These are phyloP conservation scores for Akanthomyces uredinophilus DNA, from an alignment of 2,329 filamentous ascomycete species.

Conservation along the genomic window DNA sequence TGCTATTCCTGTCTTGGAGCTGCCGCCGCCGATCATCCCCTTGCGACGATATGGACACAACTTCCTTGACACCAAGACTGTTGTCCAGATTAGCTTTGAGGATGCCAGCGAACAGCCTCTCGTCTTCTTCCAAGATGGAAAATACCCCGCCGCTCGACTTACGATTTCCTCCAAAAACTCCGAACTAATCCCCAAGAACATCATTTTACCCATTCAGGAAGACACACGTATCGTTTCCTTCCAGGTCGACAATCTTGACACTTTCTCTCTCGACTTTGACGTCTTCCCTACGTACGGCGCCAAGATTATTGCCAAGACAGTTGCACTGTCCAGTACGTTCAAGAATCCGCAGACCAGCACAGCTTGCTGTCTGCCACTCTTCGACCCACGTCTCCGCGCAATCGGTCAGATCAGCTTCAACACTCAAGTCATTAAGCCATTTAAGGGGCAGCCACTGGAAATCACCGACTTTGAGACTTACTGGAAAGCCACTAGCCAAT, in stretches of 20 bases:
- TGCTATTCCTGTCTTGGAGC: constrained; percentile 83
- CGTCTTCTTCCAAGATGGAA: constrained; percentile 93
- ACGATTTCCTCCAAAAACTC: constrained; percentile 96
- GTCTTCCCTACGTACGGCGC: constrained; percentile 97
- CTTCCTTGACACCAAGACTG: constrained; percentile 95
- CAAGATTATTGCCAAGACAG: constrained; percentile 93
- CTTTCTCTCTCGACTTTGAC: constrained; percentile 93
- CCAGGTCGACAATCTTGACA: constrained; percentile 88
- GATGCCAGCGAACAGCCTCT: constrained; percentile 70
- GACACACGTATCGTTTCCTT: constrained; percentile 91
- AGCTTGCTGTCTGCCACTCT: constrained; percentile 79
- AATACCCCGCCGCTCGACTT: constrained; percentile 89
- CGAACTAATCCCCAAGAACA: constrained; percentile 92
- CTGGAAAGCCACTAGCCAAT: constrained; percentile 96
- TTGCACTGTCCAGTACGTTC: constrained; percentile 85
- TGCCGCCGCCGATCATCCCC: constrained; percentile 94
- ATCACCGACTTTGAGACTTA: constrained; percentile 98
- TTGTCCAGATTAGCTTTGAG: constrained; percentile 88
- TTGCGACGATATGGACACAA: constrained; percentile 94
- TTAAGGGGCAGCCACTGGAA: constrained; percentile 84
- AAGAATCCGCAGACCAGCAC: constrained; percentile 68
- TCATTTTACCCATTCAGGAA: constrained; percentile 92
- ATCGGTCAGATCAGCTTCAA: constrained; percentile 94
- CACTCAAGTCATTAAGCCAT: constrained; percentile 94
- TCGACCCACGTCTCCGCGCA: constrained; percentile 83